These are phyloP conservation scores for Phytophthora niederhauseri DNA, from an alignment of 352 stramenopile species.

Conservation along the genomic window DNA sequence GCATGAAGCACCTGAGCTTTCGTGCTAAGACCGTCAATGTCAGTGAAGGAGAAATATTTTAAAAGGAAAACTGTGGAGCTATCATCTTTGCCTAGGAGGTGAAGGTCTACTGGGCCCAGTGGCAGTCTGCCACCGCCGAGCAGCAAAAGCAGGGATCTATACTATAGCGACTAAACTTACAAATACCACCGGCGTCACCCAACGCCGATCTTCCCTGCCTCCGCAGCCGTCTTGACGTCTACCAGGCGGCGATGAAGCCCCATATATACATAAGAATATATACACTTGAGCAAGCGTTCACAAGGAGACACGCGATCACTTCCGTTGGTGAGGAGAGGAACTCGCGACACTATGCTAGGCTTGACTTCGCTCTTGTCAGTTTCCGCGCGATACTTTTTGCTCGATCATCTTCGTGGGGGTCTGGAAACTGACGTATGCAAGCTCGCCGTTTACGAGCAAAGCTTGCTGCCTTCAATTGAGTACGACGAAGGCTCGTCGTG, in stretches of 20 bases:
- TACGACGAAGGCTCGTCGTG: conserved; percentile 52
- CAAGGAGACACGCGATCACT: conserved; percentile 35
- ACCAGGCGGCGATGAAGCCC: conserved; percentile 18
- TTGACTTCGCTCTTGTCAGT: conserved; percentile 26
- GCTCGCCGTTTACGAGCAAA: conserved; percentile 66
- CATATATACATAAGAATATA: conserved; percentile 49
- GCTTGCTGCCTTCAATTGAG: conserved; percentile 76
- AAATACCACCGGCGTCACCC: conserved; percentile 25
- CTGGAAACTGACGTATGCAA: conserved; percentile 12
- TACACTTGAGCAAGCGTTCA: conserved; percentile 37
- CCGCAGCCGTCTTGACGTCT: conserved; percentile 8
- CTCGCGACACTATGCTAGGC: conserved; percentile 17
- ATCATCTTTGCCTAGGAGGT: conserved; percentile 12
- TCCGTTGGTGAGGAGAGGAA: conserved; percentile 33
- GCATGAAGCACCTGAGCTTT: conserved; percentile 69
- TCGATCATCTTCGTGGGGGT: conserved; percentile 7
- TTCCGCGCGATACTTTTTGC: conserved; percentile 12
- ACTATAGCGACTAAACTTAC: conserved; percentile 54
- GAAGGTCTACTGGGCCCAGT: not conserved
- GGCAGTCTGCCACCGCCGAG: not conserved
- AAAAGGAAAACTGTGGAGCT: conserved; percentile 11
- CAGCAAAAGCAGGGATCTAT: conserved; percentile 31
- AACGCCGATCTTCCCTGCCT: conserved; percentile 28
- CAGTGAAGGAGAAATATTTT: conserved; percentile 19
- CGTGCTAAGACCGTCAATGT: conserved; percentile 43